Conservation (phyloP, 352 stramenopile species). For the Phytophthora nicotianae region DNA sequence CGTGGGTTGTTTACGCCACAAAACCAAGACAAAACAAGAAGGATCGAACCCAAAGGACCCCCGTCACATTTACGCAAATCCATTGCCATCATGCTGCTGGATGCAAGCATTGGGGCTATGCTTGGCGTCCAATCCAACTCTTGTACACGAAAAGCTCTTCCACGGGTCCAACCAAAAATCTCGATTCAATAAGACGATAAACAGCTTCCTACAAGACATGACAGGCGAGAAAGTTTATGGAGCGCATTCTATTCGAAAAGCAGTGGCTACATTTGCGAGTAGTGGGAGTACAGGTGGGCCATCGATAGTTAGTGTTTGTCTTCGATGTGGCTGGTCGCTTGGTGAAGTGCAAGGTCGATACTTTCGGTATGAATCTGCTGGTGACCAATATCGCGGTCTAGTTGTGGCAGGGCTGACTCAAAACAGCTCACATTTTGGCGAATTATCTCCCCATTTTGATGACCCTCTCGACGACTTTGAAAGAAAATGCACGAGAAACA, state of each 20-base stretch:
- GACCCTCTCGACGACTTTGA: not conserved
- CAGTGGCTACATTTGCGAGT: too few species aligned
- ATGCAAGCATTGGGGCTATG: not conserved
- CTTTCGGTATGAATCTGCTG: too few species aligned
- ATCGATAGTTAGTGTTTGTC: too few species aligned
- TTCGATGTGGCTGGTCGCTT: too few species aligned
- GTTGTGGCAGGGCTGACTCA: too few species aligned
- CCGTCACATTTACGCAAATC: too few species aligned
- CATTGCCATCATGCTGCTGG: constrained; percentile 1
- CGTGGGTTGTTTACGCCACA: too few species aligned
- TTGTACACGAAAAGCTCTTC: not conserved
- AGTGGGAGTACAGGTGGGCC: too few species aligned
- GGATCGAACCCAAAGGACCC: constrained; percentile 6
- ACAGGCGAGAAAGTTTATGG: constrained; percentile 7
- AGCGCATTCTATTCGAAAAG: not conserved
- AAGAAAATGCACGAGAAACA: not conserved
- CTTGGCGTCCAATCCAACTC: not conserved
- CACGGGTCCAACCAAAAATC: constrained; percentile 2
- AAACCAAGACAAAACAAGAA: constrained; percentile 8
- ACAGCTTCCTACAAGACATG: not conserved
- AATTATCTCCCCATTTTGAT: constrained; percentile 16
- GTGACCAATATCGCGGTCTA: too few species aligned
- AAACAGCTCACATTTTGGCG: not conserved
- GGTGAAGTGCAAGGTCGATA: too few species aligned
- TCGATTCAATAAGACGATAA: not conserved